Conservation (phyloP, 2,329 filamentous ascomycete genomes). For the Aspergillus udagawae region DNA sequence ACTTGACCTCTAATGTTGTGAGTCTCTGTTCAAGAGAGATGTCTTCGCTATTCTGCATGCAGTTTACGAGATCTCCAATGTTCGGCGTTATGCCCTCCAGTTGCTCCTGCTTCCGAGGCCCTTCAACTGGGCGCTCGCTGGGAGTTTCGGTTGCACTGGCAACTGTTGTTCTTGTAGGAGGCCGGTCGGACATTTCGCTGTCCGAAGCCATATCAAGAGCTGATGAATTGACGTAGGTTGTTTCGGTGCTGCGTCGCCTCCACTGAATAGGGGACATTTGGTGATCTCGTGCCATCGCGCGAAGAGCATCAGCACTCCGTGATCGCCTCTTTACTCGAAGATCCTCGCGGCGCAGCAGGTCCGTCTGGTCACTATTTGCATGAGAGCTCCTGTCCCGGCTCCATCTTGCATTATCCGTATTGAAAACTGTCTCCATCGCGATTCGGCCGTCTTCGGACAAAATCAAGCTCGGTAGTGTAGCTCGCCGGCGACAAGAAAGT, state of each 20-base stretch:
- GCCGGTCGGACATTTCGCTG: constrained; percentile 22
- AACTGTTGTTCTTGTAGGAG: constrained; percentile 26
- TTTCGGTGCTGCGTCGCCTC: constrained; percentile 40
- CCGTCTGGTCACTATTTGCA: constrained; percentile 15
- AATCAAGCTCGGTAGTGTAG: constrained; percentile 43
- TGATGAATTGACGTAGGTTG: constrained; percentile 32
- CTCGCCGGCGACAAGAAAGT: constrained; percentile 32
- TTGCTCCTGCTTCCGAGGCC: constrained; percentile 12
- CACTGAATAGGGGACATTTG: constrained; percentile 40
- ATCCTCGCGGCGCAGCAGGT: constrained; percentile 16
- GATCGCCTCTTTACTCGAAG: constrained; percentile 40
- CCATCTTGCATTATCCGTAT: constrained; percentile 14
- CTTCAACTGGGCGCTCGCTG: constrained; percentile 17
- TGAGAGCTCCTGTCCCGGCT: constrained; percentile 9
- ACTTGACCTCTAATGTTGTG: constrained; percentile 48
- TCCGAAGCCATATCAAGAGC: constrained; percentile 27
- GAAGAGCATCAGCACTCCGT: constrained; percentile 41
- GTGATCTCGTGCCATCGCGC: constrained; percentile 31
- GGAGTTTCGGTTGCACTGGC: constrained; percentile 22
- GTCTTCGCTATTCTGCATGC: constrained; percentile 39
- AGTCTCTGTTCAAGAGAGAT: constrained; percentile 43
- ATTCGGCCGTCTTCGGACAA: constrained; percentile 39
- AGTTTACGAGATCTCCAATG: constrained; percentile 36
- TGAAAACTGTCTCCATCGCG: constrained; percentile 21
- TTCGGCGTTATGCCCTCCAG: constrained; percentile 28